Evolutionary conservation across 2,329 filamentous ascomycete genomes (phyloP).

Genomic region (Bipolaris cookei): DNA sequence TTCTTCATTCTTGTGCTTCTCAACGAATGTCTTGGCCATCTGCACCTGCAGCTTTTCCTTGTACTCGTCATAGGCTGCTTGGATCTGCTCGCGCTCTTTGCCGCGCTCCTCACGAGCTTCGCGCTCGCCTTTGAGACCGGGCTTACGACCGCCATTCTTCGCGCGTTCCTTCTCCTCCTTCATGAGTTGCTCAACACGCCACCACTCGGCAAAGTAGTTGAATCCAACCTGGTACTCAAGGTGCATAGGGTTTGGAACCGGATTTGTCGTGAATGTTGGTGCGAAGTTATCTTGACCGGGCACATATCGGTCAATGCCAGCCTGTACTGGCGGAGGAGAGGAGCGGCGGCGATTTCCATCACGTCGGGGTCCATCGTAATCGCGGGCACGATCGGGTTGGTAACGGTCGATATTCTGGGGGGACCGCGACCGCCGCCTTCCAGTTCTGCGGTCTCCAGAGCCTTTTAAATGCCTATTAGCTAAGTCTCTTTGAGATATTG

Average conservation of each 20-base stretch:
- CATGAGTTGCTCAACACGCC: constrained; percentile 80
- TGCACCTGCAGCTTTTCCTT: constrained; percentile 69
- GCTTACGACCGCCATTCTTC: constrained; percentile 71
- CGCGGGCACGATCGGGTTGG: constrained; percentile 72
- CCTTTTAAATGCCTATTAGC: constrained; percentile 19
- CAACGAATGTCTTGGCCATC: constrained; percentile 89
- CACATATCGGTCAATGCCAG: constrained; percentile 84
- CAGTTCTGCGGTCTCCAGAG: constrained; percentile 40
- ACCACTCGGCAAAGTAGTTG: constrained; percentile 87
- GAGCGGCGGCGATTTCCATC: constrained; percentile 67
- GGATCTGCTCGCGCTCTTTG: constrained; percentile 79
- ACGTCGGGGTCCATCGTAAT: constrained; percentile 68
- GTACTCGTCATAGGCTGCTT: constrained; percentile 70
- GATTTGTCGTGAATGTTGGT: constrained; percentile 64
- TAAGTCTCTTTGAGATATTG: neutral
- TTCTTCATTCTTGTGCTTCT: constrained; percentile 91
- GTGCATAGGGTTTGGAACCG: constrained; percentile 72
- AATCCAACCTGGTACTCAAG: constrained; percentile 83
- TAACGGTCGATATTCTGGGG: constrained; percentile 76
- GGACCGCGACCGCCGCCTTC: constrained; percentile 69
- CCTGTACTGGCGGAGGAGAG: constrained; percentile 64
- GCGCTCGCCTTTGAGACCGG: constrained; percentile 67
- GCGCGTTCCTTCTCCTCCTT: constrained; percentile 79
- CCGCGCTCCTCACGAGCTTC: constrained; percentile 76
- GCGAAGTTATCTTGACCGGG: constrained; percentile 70